phyloP scores from a whole-genome alignment of 768 basidiomycete species.

The Roridomyces roridus region DNA sequence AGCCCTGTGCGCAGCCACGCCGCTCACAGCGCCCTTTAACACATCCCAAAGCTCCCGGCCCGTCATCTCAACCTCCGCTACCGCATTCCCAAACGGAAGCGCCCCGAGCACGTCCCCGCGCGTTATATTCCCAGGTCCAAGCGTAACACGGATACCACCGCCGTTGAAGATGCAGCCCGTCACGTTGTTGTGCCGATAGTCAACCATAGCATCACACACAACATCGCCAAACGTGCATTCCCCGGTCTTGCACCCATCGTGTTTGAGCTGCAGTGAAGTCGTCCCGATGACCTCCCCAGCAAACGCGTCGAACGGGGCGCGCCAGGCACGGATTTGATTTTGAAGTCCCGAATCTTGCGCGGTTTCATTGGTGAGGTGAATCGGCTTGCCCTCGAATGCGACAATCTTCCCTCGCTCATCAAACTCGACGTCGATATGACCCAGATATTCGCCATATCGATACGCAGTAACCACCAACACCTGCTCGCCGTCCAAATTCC shows the following conservation, averaged over 20 bases:
- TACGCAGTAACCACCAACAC: constrained; percentile 53
- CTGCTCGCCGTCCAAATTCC: constrained; percentile 50
- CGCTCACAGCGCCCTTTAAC: constrained; percentile 46
- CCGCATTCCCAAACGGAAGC: constrained; percentile 51
- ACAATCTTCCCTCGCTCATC: constrained; percentile 45
- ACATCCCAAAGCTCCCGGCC: constrained; percentile 48
- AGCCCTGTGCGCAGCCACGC: constrained; percentile 34
- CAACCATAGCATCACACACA: constrained; percentile 49
- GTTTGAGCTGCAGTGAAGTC: constrained; percentile 41
- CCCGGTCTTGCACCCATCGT: constrained; percentile 44
- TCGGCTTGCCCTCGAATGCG: constrained; percentile 47
- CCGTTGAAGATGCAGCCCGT: constrained; percentile 47
- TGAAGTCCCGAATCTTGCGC: constrained; percentile 42
- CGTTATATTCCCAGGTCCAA: constrained; percentile 47
- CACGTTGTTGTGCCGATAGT: constrained; percentile 35
- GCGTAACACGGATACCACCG: constrained; percentile 47
- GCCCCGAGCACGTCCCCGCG: constrained; percentile 44
- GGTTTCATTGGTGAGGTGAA: constrained; percentile 46
- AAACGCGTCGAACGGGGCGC: constrained; percentile 43
- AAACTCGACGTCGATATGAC: constrained; percentile 50
- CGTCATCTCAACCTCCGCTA: constrained; percentile 46
- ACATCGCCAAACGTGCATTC: constrained; percentile 52
- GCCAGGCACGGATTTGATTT: constrained; percentile 44
- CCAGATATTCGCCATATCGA: constrained; percentile 54
- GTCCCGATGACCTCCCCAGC: constrained; percentile 42